Conservation (phyloP, 176 grass and related monocot genomes). For the Avena sativa region DNA sequence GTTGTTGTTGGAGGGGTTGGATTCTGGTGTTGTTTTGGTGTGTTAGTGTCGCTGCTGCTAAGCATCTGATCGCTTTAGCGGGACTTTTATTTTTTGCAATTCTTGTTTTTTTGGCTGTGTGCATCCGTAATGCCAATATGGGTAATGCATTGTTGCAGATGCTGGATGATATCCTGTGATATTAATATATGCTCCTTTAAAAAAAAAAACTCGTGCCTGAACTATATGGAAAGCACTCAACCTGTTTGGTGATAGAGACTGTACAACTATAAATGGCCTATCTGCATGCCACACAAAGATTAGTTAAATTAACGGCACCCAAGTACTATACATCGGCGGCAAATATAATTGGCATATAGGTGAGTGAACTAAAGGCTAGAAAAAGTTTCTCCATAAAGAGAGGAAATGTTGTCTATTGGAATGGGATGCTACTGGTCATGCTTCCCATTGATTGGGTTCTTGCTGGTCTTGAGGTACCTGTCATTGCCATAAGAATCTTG, state of each 20-base stretch:
- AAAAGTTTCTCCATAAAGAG: background rate
- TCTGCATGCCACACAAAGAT: background rate
- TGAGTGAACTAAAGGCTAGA: background rate
- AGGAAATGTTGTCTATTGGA: slow-evolving; percentile 5
- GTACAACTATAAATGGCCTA: background rate
- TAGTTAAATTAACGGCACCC: background rate
- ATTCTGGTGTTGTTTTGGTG: too few species aligned
- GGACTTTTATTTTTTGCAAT: too few species aligned
- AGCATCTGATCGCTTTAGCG: too few species aligned
- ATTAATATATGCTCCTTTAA: too few species aligned
- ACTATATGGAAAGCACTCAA: slow-evolving; percentile 17
- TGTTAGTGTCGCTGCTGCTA: too few species aligned
- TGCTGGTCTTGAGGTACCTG: slow-evolving; percentile 24
- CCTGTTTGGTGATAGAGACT: background rate
- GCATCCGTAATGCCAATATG: too few species aligned
- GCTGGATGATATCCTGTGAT: too few species aligned
- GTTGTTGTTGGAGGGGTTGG: too few species aligned
- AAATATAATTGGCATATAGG: slow-evolving; percentile 3
- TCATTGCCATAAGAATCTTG: slow-evolving; percentile 18
- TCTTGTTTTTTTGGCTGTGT: too few species aligned
- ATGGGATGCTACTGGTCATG: slow-evolving; percentile 15
- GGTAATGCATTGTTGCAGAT: too few species aligned
- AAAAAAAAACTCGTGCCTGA: background rate
- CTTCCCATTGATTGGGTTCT: slow-evolving; percentile 28
- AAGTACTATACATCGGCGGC: too few species aligned